Base-by-base conservation (phyloP, 306 rosid species). In the Prunus fruticosa region DNA sequence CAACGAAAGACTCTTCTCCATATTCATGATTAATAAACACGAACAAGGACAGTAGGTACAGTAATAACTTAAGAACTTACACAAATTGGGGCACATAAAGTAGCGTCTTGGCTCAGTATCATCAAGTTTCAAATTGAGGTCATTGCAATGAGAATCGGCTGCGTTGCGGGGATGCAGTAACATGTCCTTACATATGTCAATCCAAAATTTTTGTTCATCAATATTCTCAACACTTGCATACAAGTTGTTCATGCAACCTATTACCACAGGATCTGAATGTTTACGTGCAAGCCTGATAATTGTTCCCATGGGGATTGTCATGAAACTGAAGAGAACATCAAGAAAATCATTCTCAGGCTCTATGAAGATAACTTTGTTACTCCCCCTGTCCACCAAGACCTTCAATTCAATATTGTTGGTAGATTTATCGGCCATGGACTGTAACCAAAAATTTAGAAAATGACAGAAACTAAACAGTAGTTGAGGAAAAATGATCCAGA, bases 201-300 rank as follows among this genome's bases (percentile, higher is more conserved):
- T 3, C 5, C 16, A 3, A 58, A 67, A 76, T 1, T 38, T 8
- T 3, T 67, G 11, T 3, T 14, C 49, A 0, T 77, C 52, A 5
- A 77, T 2, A 9, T 67, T 67, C 20, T 27, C 14, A 3, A 77
- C 50, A 28, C 80, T 68, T 3, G 19, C 3, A 20, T 68, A 57
- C 62, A 77, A 19, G 46, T 77, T 77, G 52, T 16, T 38, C 75
- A 77, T 27, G 45, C 75, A 67, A 18, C 75, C 74, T 32, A 45
- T 46, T 46, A 6, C 47, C 18, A 12, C 6, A 1, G 49, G 14
- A 4, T 22, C 9, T 3, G 73, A 38, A 7, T 25, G 5, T 1
- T 4, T 2, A 6, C 2, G 7, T 0, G 67, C 56, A 8, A 66
- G 66, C 8, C 18, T 22, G 12, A 66, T 3, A 15, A 76, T 67